Conservation (phyloP, 202 grass and related monocot species). For the Setaria italica region DNA sequence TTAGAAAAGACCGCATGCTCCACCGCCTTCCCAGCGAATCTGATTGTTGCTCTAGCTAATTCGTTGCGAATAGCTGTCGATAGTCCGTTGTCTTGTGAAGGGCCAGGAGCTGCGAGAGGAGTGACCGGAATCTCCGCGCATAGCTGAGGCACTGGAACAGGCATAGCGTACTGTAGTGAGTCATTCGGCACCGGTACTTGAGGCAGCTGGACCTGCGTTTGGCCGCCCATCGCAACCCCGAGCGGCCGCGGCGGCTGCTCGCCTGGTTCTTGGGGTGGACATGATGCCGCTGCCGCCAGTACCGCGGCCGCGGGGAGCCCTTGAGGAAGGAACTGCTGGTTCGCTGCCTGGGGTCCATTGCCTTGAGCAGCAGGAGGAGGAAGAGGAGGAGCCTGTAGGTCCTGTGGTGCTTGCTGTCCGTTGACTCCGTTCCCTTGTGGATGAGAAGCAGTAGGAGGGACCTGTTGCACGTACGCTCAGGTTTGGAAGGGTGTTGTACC, state of each 20-base stretch:
- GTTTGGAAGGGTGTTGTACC: neutral
- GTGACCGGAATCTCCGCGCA: neutral
- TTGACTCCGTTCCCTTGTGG: neutral
- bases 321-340: neutral
- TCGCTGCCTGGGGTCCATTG: neutral
- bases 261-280: neutral
- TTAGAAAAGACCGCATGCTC: neutral
- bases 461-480: conserved; percentile 8
- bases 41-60: neutral
- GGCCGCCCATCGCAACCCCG: neutral
- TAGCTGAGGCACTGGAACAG: neutral
- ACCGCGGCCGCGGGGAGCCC: neutral
- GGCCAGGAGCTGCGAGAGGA: neutral
- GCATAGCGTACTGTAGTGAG: neutral
- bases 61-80: neutral
- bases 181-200: neutral
- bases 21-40: neutral
- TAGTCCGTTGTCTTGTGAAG: neutral
- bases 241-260: neutral
- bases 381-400: neutral
- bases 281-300: neutral
- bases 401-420: neutral
- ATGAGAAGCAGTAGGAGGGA: neutral
- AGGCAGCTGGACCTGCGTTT: neutral
- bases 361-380: neutral